Evolutionary conservation across 2,329 filamentous ascomycete species (phyloP).

Genomic region (Microdochium nivale): DNA sequence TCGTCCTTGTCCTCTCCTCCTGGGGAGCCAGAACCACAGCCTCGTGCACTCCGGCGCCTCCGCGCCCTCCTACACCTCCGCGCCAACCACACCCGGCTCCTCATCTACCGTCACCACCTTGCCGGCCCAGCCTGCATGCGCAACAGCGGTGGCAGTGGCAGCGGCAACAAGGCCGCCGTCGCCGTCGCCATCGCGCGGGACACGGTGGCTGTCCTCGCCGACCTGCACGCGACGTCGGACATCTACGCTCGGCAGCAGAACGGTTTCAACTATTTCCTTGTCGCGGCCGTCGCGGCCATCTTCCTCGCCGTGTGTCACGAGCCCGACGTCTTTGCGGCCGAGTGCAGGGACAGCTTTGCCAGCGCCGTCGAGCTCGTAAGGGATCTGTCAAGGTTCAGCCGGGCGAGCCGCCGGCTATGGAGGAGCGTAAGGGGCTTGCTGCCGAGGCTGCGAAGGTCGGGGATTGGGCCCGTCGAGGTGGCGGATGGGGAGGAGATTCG

Average conservation of each 20-base stretch:
- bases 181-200: no score
- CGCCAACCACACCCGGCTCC: slow-evolving; percentile 33
- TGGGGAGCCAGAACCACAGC: no score
- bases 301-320: slow-evolving; percentile 36
- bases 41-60: slow-evolving; percentile 24
- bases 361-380: slow-evolving; percentile 17
- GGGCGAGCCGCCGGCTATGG: slow-evolving; percentile 23
- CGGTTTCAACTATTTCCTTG: slow-evolving; percentile 31
- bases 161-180: no score
- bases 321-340: slow-evolving; percentile 28
- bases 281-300: slow-evolving; percentile 27
- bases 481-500: no score
- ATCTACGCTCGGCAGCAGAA: slow-evolving; percentile 28
- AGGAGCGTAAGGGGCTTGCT: slow-evolving; percentile 25
- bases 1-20: no score
- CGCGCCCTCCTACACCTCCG: slow-evolving; percentile 33
- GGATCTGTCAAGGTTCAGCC: slow-evolving; percentile 21
- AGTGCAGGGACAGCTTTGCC: slow-evolving; percentile 13
- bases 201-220: slow-evolving; percentile 21
- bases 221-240: slow-evolving; percentile 23
- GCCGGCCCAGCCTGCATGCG: slow-evolving; percentile 26
- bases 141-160: slow-evolving; percentile 7
- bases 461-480: slow-evolving; percentile 5
- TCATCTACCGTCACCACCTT: slow-evolving; percentile 35
- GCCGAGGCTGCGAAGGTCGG: slow-evolving; percentile 19